A percentile compares a stretch with the other conserved stretches of the same genome.
These are phyloP conservation scores for Blastomyces gilchristii DNA, from an alignment of 2,329 filamentous ascomycete species.

Conservation along the genomic window DNA sequence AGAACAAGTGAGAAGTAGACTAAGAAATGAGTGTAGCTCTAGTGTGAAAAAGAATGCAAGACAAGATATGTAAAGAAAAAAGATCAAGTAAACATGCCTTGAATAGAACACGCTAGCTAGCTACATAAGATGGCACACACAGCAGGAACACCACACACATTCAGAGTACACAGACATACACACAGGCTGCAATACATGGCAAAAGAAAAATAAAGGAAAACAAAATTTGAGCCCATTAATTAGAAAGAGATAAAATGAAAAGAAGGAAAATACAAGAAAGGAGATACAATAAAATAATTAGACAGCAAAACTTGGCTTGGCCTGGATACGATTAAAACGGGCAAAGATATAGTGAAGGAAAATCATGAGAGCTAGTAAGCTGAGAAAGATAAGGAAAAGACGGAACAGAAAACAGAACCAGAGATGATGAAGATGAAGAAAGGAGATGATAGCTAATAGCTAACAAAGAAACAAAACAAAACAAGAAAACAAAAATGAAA, in stretches of 20 bases:
- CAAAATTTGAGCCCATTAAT: neutral
- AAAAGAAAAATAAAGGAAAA: neutral
- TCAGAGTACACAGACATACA: neutral
- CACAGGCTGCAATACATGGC: neutral
- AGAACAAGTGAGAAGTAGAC: neutral
- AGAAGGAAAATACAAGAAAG: neutral
- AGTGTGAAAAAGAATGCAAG: neutral
- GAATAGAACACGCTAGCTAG: slow-evolving; percentile 2
- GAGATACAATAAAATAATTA: neutral
- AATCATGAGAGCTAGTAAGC: neutral
- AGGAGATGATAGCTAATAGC: neutral
- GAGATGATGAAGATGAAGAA: neutral
- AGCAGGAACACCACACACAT: neutral
- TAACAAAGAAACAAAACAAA: neutral
- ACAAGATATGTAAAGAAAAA: neutral
- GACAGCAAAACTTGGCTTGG: neutral
- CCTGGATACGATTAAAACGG: neutral
- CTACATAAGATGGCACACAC: neutral
- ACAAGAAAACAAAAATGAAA: neutral
- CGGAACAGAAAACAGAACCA: no score
- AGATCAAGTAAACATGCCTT: neutral
- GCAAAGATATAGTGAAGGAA: neutral
- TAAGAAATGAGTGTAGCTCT: neutral
- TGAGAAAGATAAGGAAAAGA: neutral
- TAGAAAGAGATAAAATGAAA: neutral